Evolutionary conservation across 2,329 filamentous ascomycete species (phyloP), one percentile per base, ranked within the genome.

Genomic region (Triangularia setosa): DNA sequence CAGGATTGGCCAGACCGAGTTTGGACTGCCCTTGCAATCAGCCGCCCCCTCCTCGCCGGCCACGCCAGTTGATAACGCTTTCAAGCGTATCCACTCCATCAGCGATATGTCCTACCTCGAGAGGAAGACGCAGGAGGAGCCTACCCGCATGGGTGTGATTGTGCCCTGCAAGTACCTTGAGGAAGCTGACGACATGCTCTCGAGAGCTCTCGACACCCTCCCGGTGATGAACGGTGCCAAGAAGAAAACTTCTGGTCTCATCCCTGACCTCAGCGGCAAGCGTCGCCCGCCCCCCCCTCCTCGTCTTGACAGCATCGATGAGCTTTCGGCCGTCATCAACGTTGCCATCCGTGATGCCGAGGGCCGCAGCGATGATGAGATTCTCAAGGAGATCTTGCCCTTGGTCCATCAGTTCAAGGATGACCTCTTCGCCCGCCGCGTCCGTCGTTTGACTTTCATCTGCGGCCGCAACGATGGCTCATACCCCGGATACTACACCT

Each of bases 401-500:
- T 86, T 98, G 63, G 85, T 99, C 25, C 85, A 90, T 33, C 87
- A 91, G 52, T 89, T 89, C 84, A 94, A 91, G 82, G 86, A 91
- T 1, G 95, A 99, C 72, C 84, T 99, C 24, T 80, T 93, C 25
- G 82, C 88, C 61, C 92, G 90, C 71, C 87, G 89, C 59, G 89
- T 99, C 58, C 93, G 95, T 69, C 91, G 95, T 70, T 80, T 99
- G 63, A 97, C 93, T 58, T 97, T 99, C 81, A 95, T 98, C 77
- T 97, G 93, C 75, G 95, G 95, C 63, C 92, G 92, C 81, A 92
- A 89, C 75, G 92, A 99, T 74, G 95, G 93, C 62, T 92, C 92
- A 14, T 97, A 98, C 77, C 95, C 94, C 23, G 93, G 92, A 57
- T 98, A 99, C 85, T 98, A 91, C 84, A 99, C 95, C 53, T 99